A percentile compares a stretch with the other conserved stretches of the same genome.
Conservation (phyloP, 371 early-diverging fungal genomes). For the Mortierella sp. region DNA sequence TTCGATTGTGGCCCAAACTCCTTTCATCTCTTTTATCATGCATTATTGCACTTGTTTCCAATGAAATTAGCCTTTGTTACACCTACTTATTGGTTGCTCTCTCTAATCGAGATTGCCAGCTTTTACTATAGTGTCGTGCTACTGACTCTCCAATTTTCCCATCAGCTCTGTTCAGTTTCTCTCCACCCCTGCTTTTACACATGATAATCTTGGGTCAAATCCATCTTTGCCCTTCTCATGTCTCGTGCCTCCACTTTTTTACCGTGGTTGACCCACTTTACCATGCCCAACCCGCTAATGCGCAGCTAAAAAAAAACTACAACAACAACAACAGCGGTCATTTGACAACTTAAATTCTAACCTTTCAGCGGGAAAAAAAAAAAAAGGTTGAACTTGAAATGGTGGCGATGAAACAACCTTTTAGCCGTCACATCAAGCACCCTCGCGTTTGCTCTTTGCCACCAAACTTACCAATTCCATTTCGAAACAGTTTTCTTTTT, state of each 20-base stretch:
- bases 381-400: not conserved
- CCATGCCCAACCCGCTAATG: not conserved
- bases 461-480: slow-evolving; percentile 1
- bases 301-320: not conserved
- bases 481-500: too few relatives aligned
- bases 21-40: not conserved
- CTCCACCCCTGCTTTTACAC: too few relatives aligned
- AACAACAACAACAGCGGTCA: not conserved
- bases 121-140: not conserved
- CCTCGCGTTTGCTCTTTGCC: not conserved
- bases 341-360: not conserved
- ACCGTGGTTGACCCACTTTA: not conserved
- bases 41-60: not conserved
- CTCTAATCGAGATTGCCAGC: not conserved
- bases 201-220: not conserved
- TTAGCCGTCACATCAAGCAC: not conserved
- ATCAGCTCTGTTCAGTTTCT: too few relatives aligned
- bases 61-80: not conserved
- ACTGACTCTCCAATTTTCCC: too few relatives aligned
- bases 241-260: slow-evolving; percentile 1
- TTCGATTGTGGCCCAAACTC: not conserved
- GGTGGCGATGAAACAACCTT: not conserved
- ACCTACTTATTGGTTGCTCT: not conserved
- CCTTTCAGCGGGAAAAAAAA: not conserved
- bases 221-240: not conserved